Percentiles rank a stretch among this genome's conserved stretches.
phyloP scores from a whole-genome alignment of 768 basidiomycete species.

The Rhodotorula graminis region DNA sequence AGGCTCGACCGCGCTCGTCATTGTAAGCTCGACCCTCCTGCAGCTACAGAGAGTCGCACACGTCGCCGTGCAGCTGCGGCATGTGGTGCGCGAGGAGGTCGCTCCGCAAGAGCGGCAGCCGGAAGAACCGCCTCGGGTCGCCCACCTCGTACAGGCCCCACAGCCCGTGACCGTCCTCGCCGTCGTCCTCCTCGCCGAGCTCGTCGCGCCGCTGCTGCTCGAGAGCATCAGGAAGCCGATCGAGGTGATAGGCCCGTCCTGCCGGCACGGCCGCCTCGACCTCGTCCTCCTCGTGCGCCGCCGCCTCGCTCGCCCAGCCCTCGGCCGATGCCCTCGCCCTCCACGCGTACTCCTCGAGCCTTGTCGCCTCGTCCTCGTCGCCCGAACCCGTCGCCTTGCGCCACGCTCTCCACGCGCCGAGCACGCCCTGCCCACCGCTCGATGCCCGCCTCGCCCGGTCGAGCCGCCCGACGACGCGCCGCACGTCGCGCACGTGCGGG shows the following conservation, averaged over 20 bases:
- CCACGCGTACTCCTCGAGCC: conserved; percentile 28
- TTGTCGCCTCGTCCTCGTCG: neutral
- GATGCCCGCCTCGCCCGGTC: neutral
- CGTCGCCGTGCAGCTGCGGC: conserved; percentile 24
- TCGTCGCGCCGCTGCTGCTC: neutral
- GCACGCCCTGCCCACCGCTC: neutral
- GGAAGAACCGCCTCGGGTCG: conserved; percentile 15
- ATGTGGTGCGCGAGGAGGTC: conserved; percentile 20
- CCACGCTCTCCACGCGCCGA: conserved; percentile 22
- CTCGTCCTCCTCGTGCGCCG: neutral
- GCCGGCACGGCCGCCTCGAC: conserved; percentile 23
- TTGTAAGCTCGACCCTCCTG: too few species aligned
- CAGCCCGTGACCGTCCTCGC: neutral
- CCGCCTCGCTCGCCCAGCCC: neutral
- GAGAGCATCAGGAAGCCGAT: neutral
- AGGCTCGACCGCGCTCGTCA: too few species aligned
- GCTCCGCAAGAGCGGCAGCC: conserved; percentile 1
- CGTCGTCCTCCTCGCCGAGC: neutral
- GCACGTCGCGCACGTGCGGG: conserved; percentile 24
- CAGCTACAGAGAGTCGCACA: conserved; percentile 12
- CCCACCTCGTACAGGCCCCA: conserved; percentile 26
- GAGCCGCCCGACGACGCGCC: conserved; percentile 28
- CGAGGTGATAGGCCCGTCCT: conserved; percentile 21
- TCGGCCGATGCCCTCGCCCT: conserved; percentile 2
- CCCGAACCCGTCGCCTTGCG: neutral